Conservation (phyloP, 2,329 filamentous ascomycete genomes). For the Bipolaris zeicola region DNA sequence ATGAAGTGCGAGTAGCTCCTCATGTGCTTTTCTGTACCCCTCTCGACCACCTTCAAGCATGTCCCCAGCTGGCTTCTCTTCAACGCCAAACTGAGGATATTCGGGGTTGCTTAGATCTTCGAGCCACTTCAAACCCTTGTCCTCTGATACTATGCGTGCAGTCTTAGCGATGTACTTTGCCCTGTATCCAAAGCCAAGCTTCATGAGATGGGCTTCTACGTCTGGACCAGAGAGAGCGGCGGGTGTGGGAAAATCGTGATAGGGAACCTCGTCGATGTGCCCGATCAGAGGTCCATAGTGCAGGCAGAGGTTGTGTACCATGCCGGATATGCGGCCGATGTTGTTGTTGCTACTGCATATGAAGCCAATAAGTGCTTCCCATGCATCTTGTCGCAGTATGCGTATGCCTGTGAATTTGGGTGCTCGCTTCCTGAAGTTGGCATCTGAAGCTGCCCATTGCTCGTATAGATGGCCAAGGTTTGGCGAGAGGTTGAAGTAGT, state of each 20-base stretch:
- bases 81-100: slow-evolving; percentile 63
- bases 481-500: slow-evolving; percentile 87
- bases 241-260: slow-evolving; percentile 86
- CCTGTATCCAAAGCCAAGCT: slow-evolving; percentile 90
- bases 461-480: slow-evolving; percentile 78
- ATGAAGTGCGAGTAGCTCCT: slow-evolving; percentile 75
- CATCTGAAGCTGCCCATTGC: slow-evolving; percentile 83
- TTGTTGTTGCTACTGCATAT: slow-evolving; percentile 99
- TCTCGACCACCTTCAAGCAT: slow-evolving; percentile 59
- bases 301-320: slow-evolving; percentile 90
- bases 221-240: slow-evolving; percentile 70
- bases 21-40: slow-evolving; percentile 80
- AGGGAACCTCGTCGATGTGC: slow-evolving; percentile 69
- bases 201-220: slow-evolving; percentile 81
- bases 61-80: slow-evolving; percentile 52
- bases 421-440: slow-evolving; percentile 87
- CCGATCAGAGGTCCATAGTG: slow-evolving; percentile 83
- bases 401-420: slow-evolving; percentile 87
- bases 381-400: slow-evolving; percentile 91
- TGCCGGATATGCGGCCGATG: slow-evolving; percentile 90
- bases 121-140: slow-evolving; percentile 73
- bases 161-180: slow-evolving; percentile 92
- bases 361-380: slow-evolving; percentile 92
- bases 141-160: slow-evolving; percentile 74
- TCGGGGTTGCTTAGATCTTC: slow-evolving; percentile 78